A percentile compares a stretch with the other conserved stretches of the same genome.
Evolutionary conservation across 106 monocot genomes (phyloP).

Genomic region (Allium fistulosum): DNA sequence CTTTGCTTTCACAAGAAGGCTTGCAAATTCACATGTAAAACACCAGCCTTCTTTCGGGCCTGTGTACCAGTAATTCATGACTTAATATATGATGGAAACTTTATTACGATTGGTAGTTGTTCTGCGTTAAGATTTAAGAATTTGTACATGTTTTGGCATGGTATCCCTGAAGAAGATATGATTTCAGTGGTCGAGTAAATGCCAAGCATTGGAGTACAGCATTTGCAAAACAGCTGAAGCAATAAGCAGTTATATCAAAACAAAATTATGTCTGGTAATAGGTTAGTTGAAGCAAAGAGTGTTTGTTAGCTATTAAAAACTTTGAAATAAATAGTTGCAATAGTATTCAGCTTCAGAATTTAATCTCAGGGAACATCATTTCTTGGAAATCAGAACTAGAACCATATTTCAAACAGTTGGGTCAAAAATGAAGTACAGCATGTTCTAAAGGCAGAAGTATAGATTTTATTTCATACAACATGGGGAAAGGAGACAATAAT

Average conservation of each 20-base stretch:
- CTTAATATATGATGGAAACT: neutral
- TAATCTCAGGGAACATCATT: neutral
- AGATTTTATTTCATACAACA: no score
- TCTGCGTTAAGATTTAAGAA: neutral
- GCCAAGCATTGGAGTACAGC: constrained; percentile 76
- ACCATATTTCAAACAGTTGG: neutral
- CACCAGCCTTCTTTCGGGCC: constrained; percentile 52
- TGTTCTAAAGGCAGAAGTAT: no score
- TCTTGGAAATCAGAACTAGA: neutral
- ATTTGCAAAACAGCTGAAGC: constrained; percentile 75
- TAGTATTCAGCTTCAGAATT: neutral
- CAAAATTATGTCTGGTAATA: no score
- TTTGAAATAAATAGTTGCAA: neutral
- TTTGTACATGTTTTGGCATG: constrained; percentile 48
- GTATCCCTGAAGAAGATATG: constrained; percentile 60
- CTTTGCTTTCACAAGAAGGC: constrained; percentile 43
- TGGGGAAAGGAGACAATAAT: no score
- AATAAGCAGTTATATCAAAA: constrained; percentile 1
- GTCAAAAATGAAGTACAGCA: no score
- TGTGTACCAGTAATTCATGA: constrained; percentile 12
- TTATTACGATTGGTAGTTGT: neutral
- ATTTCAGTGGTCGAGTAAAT: constrained; percentile 65
- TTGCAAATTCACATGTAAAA: constrained; percentile 71
- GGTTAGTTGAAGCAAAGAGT: no score
- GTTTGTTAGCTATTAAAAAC: no score